Base-by-base conservation (phyloP, 1,284 basidiomycete species). In the Trichosporon sp. region DNA sequence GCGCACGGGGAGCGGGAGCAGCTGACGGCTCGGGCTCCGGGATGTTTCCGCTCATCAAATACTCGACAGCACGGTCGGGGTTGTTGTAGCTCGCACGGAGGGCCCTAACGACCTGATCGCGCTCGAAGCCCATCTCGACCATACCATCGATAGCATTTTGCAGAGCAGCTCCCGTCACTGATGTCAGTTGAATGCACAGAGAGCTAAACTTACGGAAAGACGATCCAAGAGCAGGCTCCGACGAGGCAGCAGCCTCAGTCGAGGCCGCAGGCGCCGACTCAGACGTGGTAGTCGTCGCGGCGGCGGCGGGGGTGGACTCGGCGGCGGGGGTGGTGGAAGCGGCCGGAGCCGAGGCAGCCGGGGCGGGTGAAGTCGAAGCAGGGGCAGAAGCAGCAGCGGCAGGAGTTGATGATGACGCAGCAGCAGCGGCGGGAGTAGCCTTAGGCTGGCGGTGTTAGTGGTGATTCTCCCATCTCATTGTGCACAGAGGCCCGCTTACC, bases 41-140 rank as follows among this genome's bases (percentile, higher is more conserved):
- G 40, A 79, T 79, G 66, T 76, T 71, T 16, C 77, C 77, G 68
- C 80, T 96, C 86, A 98, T 90, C 58, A 99, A 84, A 81, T 99
- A 99, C 80, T 99, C 96, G 29, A 95, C 95, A 7, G 96, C 96
- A 49, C 96, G 87, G 74, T 99, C 95, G 1, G 96, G 92, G 81
- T 99, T 99, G 82, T 99, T 99, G 82, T 87, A 99, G 76, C 92
- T 95, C 23, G 95, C 95, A 65, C 92, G 86, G 79, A 99, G 81
- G 4, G 95, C 95, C 31, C 88, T 86, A 74, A 89, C 81, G 32
- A 97, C 92, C 74, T 94, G 86, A 2, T 94, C 92, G 36, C 89
- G 85, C 67, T 88, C 86, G 74, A 96, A 99, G 19, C 96, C 96
- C 96, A 99, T 99, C 74, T 94, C 90, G 58, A 89, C 83, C 85